phyloP scores from a whole-genome alignment of 495 filamentous ascomycete species.

The Penicillium roqueforti region DNA sequence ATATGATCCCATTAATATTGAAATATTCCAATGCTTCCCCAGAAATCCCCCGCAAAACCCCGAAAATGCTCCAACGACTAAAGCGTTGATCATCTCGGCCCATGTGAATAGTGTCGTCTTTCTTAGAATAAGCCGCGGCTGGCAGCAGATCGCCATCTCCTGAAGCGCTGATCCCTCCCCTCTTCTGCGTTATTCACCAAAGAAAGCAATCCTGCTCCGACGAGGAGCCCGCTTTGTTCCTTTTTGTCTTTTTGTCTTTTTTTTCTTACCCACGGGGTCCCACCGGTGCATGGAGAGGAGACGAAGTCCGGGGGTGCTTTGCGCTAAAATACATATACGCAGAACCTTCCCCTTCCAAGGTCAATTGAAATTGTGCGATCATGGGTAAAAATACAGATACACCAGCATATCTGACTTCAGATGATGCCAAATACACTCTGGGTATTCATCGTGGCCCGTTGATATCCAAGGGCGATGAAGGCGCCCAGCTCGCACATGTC shows the following conservation, averaged over 20 bases:
- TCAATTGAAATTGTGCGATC: constrained; percentile 6
- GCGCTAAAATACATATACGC: constrained; percentile 3
- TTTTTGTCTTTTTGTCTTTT: not conserved
- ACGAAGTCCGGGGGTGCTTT: constrained; percentile 5
- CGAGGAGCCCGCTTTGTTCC: constrained; percentile 6
- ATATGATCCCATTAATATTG: not conserved
- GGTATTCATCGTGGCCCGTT: constrained; percentile 37
- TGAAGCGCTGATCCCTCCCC: constrained; percentile 15
- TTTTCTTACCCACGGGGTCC: not conserved
- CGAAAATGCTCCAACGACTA: not conserved
- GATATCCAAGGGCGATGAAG: constrained; percentile 15
- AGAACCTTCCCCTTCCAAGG: not conserved
- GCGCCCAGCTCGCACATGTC: constrained; percentile 26
- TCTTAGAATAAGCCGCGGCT: constrained; percentile 21
- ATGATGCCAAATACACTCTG: constrained; percentile 33
- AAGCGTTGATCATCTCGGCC: constrained; percentile 8
- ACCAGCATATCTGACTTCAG: constrained; percentile 25
- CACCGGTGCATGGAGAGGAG: not conserved
- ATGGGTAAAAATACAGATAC: constrained; percentile 27
- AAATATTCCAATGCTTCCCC: not conserved
- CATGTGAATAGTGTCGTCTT: constrained; percentile 5
- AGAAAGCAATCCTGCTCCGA: constrained; percentile 22
- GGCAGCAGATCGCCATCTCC: constrained; percentile 27
- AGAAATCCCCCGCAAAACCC: constrained; percentile 8
- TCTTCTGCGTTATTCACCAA: constrained; percentile 2